Evolutionary conservation across 2,329 filamentous ascomycete species (phyloP), one percentile per base, ranked within the genome.

Genomic region (Pseudogymnoascus sp.): DNA sequence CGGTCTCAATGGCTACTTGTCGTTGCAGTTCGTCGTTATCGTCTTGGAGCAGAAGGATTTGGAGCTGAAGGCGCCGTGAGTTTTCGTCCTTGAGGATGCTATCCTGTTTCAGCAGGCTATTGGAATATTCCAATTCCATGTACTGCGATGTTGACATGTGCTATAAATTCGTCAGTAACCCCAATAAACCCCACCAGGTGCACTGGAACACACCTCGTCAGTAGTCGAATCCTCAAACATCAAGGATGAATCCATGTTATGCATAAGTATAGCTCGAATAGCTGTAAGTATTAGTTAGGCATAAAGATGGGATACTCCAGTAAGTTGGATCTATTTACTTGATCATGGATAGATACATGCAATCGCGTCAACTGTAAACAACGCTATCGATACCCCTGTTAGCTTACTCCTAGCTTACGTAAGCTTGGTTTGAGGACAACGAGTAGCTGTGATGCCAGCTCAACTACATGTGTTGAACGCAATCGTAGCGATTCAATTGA

Each of bases 31-130:
- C 80, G 58, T 86, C 83, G 66, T 88, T 90, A 66, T 95, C 88
- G 66, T 92, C 85, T 65, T 87, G 81, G n/a, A 90, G 78, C n/a
- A 92, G 75, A 61, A 92, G 76, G 62, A 87, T 80, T 65, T 87
- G 84, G 64, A 93, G 80, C 67, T 85, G 85, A 60, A 91, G 75
- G 66, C 86, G 82, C 58, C 92, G 86, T 39, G 84, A 79, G 64
- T 87, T 84, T 73, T 97, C 92, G 66, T 91, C 85, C 69, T 90
- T 89, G 67, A 84, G 77, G 62, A 95, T 80, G 9, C 87, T 78
- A 61, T 90, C 83, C 36, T 88, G 82, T 62, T 86, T 80, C 67
- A 88, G 85, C 62, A 83, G 75, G 66, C 82, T 83, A 64, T 82
- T 80, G 67, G 88, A 84, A 72, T 92, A 90, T 68, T 84, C 84